Evolutionary conservation across 2,329 filamentous ascomycete species (phyloP).

Genomic region (Fusarium bulbicola): DNA sequence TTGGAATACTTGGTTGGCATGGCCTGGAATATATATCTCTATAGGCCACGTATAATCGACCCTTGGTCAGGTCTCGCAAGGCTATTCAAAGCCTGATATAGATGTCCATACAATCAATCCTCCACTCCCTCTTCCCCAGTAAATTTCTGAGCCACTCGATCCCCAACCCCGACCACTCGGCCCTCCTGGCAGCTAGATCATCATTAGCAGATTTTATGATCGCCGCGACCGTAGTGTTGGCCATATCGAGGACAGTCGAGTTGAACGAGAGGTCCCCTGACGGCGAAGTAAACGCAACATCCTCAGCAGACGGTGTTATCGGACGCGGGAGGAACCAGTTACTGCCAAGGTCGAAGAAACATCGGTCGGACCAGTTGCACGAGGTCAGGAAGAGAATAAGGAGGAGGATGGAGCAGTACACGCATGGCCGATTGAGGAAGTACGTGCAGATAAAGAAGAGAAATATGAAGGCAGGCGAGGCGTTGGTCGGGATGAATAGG

Average conservation of each 20-base stretch:
- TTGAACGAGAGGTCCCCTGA: slow-evolving; percentile 52
- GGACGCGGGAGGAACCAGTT: slow-evolving; percentile 92
- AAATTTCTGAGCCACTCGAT: slow-evolving; percentile 87
- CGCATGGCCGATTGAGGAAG: slow-evolving; percentile 94
- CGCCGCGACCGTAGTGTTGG: slow-evolving; percentile 76
- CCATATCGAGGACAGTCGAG: slow-evolving; percentile 60
- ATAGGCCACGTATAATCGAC: neutral
- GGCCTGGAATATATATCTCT: slow-evolving; percentile 8
- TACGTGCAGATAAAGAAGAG: slow-evolving; percentile 93
- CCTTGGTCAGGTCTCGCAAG: neutral
- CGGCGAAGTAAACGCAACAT: slow-evolving; percentile 20
- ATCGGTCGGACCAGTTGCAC: slow-evolving; percentile 88
- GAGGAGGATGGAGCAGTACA: slow-evolving; percentile 97
- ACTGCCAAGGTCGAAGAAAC: slow-evolving; percentile 90
- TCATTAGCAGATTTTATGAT: slow-evolving; percentile 74
- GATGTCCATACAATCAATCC: slow-evolving; percentile 89
- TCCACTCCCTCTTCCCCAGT: slow-evolving; percentile 85
- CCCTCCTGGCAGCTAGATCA: slow-evolving; percentile 61
- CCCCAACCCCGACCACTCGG: slow-evolving; percentile 79
- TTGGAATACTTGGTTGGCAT: neutral
- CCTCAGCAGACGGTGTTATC: slow-evolving; percentile 42
- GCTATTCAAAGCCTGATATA: slow-evolving; percentile 74
- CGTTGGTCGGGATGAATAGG: slow-evolving; percentile 88
- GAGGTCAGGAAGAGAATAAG: slow-evolving; percentile 93
- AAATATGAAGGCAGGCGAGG: slow-evolving; percentile 85